Percentiles rank a stretch among this genome's conserved stretches.
Evolutionary conservation across 441 rosid species (phyloP).

Genomic region (Rhodomyrtus psidioides): DNA sequence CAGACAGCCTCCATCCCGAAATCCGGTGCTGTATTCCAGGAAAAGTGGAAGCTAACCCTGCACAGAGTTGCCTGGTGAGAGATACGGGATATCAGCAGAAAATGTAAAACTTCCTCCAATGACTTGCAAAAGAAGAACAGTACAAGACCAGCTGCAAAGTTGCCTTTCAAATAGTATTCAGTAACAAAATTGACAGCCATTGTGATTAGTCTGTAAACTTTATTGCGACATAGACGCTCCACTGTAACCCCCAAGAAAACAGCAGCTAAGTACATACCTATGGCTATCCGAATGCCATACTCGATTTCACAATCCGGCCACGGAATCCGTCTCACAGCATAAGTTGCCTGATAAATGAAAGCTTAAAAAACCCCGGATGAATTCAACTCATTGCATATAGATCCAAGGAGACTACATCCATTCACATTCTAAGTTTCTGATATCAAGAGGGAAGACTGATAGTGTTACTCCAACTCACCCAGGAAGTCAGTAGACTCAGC

Average conservation of each 20-base stretch:
- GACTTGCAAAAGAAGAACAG: not conserved
- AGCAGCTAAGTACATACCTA: not conserved
- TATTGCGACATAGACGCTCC: not conserved
- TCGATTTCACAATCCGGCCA: not conserved
- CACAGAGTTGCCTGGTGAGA: not conserved
- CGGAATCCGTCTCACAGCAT: not conserved
- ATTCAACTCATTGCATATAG: too few species aligned
- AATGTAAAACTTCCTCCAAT: too few species aligned
- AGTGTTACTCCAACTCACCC: not conserved
- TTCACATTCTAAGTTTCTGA: not conserved
- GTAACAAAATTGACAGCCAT: not conserved
- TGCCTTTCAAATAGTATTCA: not conserved
- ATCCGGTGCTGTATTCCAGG: conserved; percentile 69
- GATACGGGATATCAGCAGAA: not conserved
- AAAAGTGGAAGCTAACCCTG: conserved; percentile 67
- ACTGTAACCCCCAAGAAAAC: not conserved
- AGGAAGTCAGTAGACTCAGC: not conserved
- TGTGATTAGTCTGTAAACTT: not conserved
- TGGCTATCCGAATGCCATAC: not conserved
- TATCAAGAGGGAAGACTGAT: not conserved
- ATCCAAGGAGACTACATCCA: not conserved
- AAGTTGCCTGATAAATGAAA: not conserved
- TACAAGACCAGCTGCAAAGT: not conserved
- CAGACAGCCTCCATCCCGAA: conserved; percentile 92
- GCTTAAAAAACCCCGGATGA: not conserved